Evolutionary conservation across 495 filamentous ascomycete species (phyloP).

Genomic region (Penicillium dipodomyicola): DNA sequence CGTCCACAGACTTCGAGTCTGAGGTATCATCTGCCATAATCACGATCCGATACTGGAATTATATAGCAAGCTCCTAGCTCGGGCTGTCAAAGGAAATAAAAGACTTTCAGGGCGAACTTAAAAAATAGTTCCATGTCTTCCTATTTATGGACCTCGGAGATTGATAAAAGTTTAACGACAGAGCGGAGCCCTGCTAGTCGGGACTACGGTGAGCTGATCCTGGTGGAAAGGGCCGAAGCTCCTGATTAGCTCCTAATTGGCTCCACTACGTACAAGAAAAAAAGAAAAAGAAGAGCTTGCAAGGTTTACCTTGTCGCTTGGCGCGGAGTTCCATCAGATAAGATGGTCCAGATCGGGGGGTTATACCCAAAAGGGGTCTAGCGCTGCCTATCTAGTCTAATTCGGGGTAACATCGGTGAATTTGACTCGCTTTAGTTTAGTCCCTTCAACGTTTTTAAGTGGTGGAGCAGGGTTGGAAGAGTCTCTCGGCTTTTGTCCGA

Average conservation of each 20-base stretch:
- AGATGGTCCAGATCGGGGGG: neutral
- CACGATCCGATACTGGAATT: neutral
- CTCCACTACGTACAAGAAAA: neutral
- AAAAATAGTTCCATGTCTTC: neutral
- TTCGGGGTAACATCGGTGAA: conserved; percentile 5
- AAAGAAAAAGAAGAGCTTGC: neutral
- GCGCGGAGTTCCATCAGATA: conserved; percentile 7
- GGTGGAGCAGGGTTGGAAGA: neutral
- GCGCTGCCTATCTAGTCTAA: neutral
- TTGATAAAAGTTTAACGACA: conserved; percentile 1
- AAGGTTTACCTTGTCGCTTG: neutral
- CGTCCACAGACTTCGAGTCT: conserved; percentile 17
- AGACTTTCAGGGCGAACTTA: neutral
- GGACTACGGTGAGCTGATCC: neutral
- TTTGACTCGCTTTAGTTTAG: neutral
- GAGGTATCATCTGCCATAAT: conserved; percentile 16
- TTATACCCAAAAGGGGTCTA: neutral
- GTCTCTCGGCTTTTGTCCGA: neutral
- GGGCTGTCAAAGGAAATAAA: neutral
- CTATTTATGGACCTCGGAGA: conserved; percentile 6
- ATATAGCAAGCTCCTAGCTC: neutral
- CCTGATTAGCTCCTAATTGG: neutral
- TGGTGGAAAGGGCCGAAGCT: neutral
- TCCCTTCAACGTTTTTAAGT: neutral
- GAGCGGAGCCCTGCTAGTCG: neutral